These are phyloP conservation scores for Rossbeevera mucosa DNA, from an alignment of 768 basidiomycete genomes.

Conservation along the genomic window DNA sequence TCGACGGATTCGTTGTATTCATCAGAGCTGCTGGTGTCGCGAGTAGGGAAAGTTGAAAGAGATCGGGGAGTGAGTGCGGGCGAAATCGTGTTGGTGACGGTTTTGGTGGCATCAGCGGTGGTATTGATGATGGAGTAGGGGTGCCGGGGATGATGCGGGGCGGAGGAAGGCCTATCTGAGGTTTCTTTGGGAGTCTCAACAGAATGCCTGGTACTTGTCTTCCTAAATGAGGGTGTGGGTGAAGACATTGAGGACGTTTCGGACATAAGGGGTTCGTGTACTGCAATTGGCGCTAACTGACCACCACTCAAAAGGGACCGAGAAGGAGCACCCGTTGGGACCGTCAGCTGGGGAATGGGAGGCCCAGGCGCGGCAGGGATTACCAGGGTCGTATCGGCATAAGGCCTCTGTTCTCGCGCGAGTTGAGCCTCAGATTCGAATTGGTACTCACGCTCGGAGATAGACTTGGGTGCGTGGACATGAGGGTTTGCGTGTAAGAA, in stretches of 20 bases:
- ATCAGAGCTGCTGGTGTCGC: not conserved
- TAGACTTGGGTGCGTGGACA: no score
- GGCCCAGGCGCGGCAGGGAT: no score
- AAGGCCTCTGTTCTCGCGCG: no score
- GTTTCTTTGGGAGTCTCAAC: constrained; percentile 22
- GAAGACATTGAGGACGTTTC: not conserved
- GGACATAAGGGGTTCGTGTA: not conserved
- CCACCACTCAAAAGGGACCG: no score
- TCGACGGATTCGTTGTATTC: constrained; percentile 13
- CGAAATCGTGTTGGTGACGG: not conserved
- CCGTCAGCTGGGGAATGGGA: no score
- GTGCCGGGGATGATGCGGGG: not conserved
- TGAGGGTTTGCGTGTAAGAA: no score
- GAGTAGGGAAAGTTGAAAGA: not conserved
- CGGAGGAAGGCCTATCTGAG: constrained; percentile 1
- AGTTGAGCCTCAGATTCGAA: no score
- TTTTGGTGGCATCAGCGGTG: not conserved
- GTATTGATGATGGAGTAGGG: not conserved
- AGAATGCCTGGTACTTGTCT: constrained; percentile 9
- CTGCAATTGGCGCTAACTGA: no score
- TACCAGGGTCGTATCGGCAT: no score
- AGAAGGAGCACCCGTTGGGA: no score
- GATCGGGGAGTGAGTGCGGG: not conserved
- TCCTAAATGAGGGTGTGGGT: not conserved
- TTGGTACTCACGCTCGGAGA: no score